A percentile compares a stretch with the other conserved stretches of the same genome.
Conservation (phyloP, 352 stramenopile genomes). For the Phytophthora rubi region DNA sequence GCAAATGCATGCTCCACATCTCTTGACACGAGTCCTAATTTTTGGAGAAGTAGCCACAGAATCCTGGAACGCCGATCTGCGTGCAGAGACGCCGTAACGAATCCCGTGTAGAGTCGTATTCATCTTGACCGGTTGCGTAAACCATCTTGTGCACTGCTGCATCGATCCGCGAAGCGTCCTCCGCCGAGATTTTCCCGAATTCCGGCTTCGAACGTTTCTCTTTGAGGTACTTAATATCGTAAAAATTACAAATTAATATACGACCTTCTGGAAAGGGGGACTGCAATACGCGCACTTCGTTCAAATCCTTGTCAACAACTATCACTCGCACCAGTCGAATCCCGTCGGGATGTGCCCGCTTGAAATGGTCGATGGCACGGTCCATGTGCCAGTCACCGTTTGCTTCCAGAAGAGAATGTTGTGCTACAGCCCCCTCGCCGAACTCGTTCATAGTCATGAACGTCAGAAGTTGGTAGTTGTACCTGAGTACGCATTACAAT, state of each 20-base stretch:
- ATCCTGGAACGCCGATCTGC: background rate
- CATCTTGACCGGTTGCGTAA: background rate
- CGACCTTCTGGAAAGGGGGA: background rate
- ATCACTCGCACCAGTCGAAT: background rate
- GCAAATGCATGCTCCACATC: constrained; percentile 23
- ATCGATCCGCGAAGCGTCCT: background rate
- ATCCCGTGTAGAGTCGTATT: background rate
- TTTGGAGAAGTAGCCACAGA: constrained; percentile 30
- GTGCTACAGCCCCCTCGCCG: constrained; percentile 4
- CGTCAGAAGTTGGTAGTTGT: constrained; percentile 29
- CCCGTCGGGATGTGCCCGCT: background rate
- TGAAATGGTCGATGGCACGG: constrained; percentile 1
- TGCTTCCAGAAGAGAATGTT: constrained; percentile 13
- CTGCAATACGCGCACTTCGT: background rate
- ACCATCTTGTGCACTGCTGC: background rate
- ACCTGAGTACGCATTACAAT: background rate
- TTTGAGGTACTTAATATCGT: constrained; percentile 29
- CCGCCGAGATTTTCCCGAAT: background rate
- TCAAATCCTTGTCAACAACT: background rate
- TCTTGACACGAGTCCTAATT: constrained; percentile 31
- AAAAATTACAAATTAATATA: constrained; percentile 5
- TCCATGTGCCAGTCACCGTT: constrained; percentile 30
- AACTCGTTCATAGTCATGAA: constrained; percentile 32
- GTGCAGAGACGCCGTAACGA: background rate
- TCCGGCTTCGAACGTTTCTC: constrained; percentile 7